Base-by-base conservation (phyloP, 192 early-diverging fungal species). In the Entomortierella lignicola region DNA sequence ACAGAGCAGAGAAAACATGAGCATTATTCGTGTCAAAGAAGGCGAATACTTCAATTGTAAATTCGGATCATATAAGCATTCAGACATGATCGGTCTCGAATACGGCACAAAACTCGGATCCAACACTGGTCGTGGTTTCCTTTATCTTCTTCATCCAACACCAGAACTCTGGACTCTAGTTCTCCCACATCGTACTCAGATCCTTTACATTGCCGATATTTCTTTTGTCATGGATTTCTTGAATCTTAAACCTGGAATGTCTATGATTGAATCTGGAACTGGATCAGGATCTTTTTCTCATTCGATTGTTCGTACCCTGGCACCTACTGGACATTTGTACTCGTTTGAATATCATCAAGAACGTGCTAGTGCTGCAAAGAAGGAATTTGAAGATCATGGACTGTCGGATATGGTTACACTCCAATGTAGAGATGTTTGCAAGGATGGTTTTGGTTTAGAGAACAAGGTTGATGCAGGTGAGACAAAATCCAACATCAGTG, bases 251-350 rank as follows among this genome's bases (percentile, higher is more conserved):
- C 96, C 96, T 6, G 96, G 97, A 20, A 88, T 87, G 57, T 80
- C 89, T 13, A 90, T 98, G 66, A 89, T 98, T 54, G 97, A 99
- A 81, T 91, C 92, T 8, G 96, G 93, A 32, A 99, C 97, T 8
- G 97, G 97, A 25, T 93, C 91, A 41, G 97, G 96, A n/a, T 99
- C 97, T 12, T 98, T 99, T 63, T 97, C 97, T 18, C 97, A 99
- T 74, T 95, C 95, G 12, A 90, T 98, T 54, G 94, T 92, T 0
- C 88, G 96, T 18, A 94, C 94, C 0, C 86, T 98, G 48, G 94
- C 92, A 5, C 96, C 96, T 2, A 87, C 83, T 0, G 97, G 97
- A 10, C 92, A 93, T 48, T 72, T 99, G n/a, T 96, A 92, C 82
- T 92, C 95, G 12, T 99, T 96, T 66, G 97, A 99, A 72, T 99